phyloP scores from a whole-genome alignment of 495 filamentous ascomycete species.

The Trichoderma gamsii region DNA sequence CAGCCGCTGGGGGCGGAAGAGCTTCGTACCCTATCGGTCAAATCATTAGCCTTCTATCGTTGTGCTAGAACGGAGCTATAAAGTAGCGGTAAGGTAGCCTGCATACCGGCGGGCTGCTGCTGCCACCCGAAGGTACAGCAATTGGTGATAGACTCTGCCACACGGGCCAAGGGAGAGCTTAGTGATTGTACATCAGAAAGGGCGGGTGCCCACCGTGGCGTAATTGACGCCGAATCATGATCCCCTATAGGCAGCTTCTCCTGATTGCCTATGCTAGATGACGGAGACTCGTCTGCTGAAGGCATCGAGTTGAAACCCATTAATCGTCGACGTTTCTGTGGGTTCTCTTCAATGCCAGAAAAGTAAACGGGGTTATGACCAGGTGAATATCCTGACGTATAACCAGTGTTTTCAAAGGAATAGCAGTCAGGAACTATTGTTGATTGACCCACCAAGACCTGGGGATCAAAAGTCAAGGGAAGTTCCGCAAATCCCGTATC shows the following conservation, averaged over 20 bases:
- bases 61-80: not conserved
- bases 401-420: not conserved
- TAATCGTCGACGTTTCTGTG: not conserved
- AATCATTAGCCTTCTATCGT: not conserved
- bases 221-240: constrained; percentile 6
- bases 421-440: not conserved
- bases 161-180: not conserved
- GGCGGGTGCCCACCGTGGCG: not conserved
- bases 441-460: not conserved
- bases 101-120: not conserved
- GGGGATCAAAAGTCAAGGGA: not conserved
- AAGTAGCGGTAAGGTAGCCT: not conserved
- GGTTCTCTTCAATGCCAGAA: not conserved
- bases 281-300: not conserved
- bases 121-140: constrained; percentile 8
- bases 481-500: not conserved
- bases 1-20: not conserved
- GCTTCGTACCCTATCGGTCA: not conserved
- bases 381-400: not conserved
- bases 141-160: not conserved
- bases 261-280: not conserved
- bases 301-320: not conserved
- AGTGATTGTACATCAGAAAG: not conserved
- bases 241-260: not conserved
- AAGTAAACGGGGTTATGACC: not conserved